A percentile compares a stretch with the other conserved stretches of the same genome.
phyloP scores from a whole-genome alignment of 2,329 filamentous ascomycete genomes.

The Apiospora kogelbergensis region DNA sequence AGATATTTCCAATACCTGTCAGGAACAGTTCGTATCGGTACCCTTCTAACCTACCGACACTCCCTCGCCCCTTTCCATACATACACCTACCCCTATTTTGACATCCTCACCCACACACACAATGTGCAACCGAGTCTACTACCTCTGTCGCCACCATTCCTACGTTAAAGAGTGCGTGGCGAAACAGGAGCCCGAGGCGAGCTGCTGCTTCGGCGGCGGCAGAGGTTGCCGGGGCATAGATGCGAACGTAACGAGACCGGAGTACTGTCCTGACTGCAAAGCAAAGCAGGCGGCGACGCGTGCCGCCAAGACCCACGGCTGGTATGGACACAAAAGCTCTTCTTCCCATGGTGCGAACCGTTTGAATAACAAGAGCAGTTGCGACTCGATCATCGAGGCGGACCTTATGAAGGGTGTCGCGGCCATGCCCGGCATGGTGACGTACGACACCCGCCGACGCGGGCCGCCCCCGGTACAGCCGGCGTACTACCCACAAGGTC shows the following conservation, averaged over 20 bases:
- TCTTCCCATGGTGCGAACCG: not conserved
- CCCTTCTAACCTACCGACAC: not conserved
- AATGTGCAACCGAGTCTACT: not conserved
- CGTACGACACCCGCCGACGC: conserved; percentile 16
- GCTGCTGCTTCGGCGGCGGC: not conserved
- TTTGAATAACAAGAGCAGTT: not conserved
- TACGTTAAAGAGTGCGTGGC: not conserved
- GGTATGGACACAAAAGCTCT: conserved; percentile 8
- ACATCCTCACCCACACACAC: not conserved
- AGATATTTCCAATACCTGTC: not conserved
- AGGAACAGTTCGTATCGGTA: not conserved
- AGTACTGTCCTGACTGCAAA: not conserved
- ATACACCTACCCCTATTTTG: not conserved
- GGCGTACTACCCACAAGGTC: not conserved
- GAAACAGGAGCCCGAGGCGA: not conserved
- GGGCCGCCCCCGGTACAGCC: not conserved
- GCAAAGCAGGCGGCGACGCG: conserved; percentile 13
- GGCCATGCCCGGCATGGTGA: conserved; percentile 22
- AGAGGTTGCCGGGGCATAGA: not conserved
- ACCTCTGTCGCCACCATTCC: not conserved
- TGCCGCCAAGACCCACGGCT: conserved; percentile 23
- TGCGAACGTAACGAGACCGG: not conserved
- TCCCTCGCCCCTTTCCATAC: not conserved
- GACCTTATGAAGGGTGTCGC: conserved; percentile 14
- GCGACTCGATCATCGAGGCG: conserved; percentile 23